phyloP scores from a whole-genome alignment of 768 basidiomycete genomes.

The Phanerochaete sordida region DNA sequence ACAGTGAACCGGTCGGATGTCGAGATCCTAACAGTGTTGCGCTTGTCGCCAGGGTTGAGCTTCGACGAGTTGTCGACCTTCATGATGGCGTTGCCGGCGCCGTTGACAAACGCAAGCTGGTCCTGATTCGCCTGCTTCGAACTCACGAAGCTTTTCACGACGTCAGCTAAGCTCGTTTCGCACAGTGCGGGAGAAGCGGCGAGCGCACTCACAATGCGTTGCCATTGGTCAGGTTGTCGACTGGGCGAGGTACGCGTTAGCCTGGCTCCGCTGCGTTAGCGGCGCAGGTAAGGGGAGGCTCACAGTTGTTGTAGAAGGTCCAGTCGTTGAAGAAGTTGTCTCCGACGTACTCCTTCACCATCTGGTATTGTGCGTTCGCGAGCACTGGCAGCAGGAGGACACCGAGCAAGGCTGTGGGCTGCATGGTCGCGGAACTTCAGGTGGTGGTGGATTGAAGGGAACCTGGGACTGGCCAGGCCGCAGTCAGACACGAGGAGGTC shows the following conservation, averaged over 20 bases:
- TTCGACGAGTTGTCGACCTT: constrained; percentile 68
- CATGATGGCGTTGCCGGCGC: constrained; percentile 71
- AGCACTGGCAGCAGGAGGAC: constrained; percentile 9
- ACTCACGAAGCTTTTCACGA: constrained; percentile 43
- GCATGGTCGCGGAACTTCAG: background rate
- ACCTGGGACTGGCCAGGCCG: background rate
- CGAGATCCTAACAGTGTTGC: constrained; percentile 66
- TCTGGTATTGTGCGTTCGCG: constrained; percentile 35
- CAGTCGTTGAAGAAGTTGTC: constrained; percentile 64
- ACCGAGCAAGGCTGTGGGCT: background rate
- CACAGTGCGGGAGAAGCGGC: background rate
- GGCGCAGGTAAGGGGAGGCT: background rate
- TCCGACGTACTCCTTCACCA: constrained; percentile 57
- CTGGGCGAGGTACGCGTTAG: constrained; percentile 29
- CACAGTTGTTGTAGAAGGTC: constrained; percentile 60
- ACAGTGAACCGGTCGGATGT: constrained; percentile 51
- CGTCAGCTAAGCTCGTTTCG: background rate
- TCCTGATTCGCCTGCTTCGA: constrained; percentile 38
- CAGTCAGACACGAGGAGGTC: background rate
- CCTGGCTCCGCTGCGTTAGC: background rate
- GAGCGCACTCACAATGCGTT: constrained; percentile 45
- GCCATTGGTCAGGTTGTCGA: constrained; percentile 69
- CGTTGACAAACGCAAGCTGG: constrained; percentile 60
- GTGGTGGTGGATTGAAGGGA: background rate
- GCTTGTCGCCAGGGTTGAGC: constrained; percentile 49